phyloP scores from a whole-genome alignment of 148 eudicot genomes.

The Rhododendron ferrugineum region DNA sequence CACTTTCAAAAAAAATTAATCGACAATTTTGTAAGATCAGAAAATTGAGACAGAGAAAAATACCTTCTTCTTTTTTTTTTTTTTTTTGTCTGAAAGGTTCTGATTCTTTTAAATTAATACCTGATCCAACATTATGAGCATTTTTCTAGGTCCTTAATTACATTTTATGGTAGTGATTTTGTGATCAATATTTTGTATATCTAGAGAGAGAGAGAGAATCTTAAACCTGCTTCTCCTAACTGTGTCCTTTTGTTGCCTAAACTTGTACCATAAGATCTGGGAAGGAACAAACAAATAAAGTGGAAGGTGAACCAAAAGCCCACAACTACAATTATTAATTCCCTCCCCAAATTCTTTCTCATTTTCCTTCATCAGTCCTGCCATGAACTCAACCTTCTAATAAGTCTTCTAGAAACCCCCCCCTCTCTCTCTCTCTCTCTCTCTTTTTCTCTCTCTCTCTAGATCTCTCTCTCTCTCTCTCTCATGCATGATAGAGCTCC shows the following conservation, averaged over 20 bases:
- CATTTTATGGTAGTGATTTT: neutral
- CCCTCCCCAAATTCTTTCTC: neutral
- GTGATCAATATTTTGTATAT: neutral
- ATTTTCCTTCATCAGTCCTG: slow-evolving; percentile 10
- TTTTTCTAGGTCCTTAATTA: too few species aligned
- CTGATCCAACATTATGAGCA: neutral
- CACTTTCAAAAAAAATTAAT: neutral
- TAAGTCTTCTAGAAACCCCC: slow-evolving; percentile 57
- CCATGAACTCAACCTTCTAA: slow-evolving; percentile 23
- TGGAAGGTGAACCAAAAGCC: slow-evolving; percentile 66
- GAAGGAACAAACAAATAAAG: slow-evolving; percentile 13
- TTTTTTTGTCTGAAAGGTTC: too few species aligned
- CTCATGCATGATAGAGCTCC: slow-evolving; percentile 16
- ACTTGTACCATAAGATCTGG: slow-evolving; percentile 33
- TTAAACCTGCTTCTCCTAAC: slow-evolving; percentile 3
- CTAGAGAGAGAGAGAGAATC: neutral
- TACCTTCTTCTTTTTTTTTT: too few species aligned
- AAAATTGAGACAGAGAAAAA: neutral
- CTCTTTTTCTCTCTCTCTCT: neutral
- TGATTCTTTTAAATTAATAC: too few species aligned
- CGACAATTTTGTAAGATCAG: neutral
- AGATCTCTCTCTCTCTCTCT: neutral
- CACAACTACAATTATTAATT: slow-evolving; percentile 27
- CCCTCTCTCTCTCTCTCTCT: neutral
- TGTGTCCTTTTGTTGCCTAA: slow-evolving; percentile 21